phyloP scores from a whole-genome alignment of 2,329 filamentous ascomycete genomes.

The Aspergillus sojae region DNA sequence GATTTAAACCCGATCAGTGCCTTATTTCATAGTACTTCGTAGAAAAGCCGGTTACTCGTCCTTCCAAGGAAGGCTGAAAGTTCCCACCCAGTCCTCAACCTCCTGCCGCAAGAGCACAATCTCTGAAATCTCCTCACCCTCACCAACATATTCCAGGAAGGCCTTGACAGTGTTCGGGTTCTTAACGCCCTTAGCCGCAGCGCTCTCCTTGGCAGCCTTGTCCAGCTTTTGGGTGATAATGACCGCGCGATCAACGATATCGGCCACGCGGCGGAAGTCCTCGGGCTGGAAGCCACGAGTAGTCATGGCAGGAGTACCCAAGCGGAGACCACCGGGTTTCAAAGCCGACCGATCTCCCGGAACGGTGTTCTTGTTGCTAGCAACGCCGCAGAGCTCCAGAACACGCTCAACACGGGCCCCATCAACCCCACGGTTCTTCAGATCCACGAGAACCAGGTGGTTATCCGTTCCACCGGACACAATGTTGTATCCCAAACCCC shows the following conservation, averaged over 20 bases:
- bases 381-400: conserved; percentile 88
- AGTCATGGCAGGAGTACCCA: conserved; percentile 97
- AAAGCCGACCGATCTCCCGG: conserved; percentile 93
- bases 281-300: conserved; percentile 87
- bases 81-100: conserved; percentile 83
- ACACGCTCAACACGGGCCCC: conserved; percentile 91
- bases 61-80: conserved; percentile 84
- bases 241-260: conserved; percentile 82
- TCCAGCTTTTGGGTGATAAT: conserved; percentile 76
- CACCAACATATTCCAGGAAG: conserved; percentile 85
- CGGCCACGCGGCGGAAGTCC: conserved; percentile 84
- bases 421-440: conserved; percentile 83
- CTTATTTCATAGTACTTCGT: not conserved
- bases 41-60: conserved; percentile 49
- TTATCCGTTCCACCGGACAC: conserved; percentile 96
- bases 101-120: conserved; percentile 86
- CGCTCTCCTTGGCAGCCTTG: conserved; percentile 68
- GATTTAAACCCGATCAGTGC: not conserved
- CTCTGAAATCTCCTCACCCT: conserved; percentile 77
- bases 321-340: conserved; percentile 87
- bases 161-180: conserved; percentile 98
- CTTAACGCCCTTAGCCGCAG: conserved; percentile 83
- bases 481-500: conserved; percentile 84
- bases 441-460: conserved; percentile 94
- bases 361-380: conserved; percentile 99